Evolutionary conservation across 2,329 filamentous ascomycete species (phyloP).

Genomic region (Thielaviopsis cerberus): DNA sequence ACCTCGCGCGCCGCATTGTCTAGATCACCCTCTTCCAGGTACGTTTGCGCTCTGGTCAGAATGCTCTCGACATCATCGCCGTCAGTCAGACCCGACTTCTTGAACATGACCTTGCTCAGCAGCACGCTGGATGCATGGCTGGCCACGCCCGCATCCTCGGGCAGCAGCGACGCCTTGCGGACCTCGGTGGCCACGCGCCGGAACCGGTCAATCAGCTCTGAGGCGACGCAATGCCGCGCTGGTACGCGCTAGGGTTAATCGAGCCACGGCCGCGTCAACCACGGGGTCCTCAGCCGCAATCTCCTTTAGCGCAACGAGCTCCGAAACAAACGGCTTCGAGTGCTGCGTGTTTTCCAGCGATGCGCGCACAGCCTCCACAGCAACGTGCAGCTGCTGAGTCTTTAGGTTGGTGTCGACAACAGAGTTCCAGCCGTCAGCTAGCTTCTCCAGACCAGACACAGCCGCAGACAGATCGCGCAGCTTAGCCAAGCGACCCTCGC

Average conservation of each 20-base stretch:
- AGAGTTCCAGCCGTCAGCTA: conserved; percentile 76
- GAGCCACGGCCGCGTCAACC: conserved; percentile 86
- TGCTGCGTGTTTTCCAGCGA: conserved; percentile 54
- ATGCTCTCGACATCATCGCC: conserved; percentile 89
- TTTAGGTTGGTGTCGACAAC: conserved; percentile 80
- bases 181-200: conserved; percentile 81
- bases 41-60: conserved; percentile 69
- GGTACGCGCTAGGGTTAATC: conserved; percentile 85
- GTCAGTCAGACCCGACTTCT: conserved; percentile 68
- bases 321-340: conserved; percentile 72
- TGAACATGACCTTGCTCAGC: conserved; percentile 87
- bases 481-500: conserved; percentile 69
- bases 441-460: conserved; percentile 67
- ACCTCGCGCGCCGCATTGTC: conserved; percentile 87
- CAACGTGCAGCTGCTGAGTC: conserved; percentile 90
- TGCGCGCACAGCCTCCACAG: conserved; percentile 77
- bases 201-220: conserved; percentile 89
- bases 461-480: conserved; percentile 60
- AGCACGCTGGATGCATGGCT: conserved; percentile 81
- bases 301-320: conserved; percentile 87
- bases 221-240: conserved; percentile 70
- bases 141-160: conserved; percentile 83
- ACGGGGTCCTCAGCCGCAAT: conserved; percentile 69
- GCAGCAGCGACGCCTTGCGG: conserved; percentile 78
- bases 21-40: conserved; percentile 81